phyloP scores from a whole-genome alignment of 2,329 filamentous ascomycete species.

The Arthrobotrys sphaeroides region DNA sequence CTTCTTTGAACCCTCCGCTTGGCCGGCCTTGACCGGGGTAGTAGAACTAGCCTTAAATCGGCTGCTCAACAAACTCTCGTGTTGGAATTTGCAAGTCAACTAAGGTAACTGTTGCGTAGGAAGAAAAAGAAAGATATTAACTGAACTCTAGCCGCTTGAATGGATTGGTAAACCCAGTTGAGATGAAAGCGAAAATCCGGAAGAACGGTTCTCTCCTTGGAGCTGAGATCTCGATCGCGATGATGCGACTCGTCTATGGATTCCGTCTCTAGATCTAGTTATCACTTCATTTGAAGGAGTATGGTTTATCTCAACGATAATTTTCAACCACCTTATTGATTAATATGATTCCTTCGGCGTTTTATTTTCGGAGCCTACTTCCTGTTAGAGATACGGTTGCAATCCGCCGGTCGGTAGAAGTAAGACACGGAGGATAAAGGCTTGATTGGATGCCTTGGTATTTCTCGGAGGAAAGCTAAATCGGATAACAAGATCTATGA shows the following conservation, averaged over 20 bases:
- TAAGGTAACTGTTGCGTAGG: neutral
- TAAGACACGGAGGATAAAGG: slow-evolving; percentile 14
- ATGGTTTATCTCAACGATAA: neutral
- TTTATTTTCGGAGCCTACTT: neutral
- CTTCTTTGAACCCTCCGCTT: slow-evolving; percentile 4
- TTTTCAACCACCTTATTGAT: too few relatives aligned
- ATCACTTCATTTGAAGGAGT: neutral
- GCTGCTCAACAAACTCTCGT: neutral
- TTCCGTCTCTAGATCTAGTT: neutral
- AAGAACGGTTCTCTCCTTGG: neutral
- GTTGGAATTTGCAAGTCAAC: neutral
- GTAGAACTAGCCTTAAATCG: neutral
- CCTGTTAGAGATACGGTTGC: neutral
- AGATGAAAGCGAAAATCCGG: neutral
- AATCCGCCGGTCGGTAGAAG: neutral
- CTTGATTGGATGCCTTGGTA: slow-evolving; percentile 12
- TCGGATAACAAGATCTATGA: neutral
- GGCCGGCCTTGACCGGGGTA: slow-evolving; percentile 1
- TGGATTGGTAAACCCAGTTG: neutral
- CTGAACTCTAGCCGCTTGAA: neutral
- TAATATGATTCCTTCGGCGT: neutral
- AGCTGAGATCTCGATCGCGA: neutral
- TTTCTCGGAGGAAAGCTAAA: neutral
- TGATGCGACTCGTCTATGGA: too few relatives aligned
- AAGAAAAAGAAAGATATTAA: neutral